phyloP scores from a whole-genome alignment of 306 rosid species.

The Prunus salicina region DNA sequence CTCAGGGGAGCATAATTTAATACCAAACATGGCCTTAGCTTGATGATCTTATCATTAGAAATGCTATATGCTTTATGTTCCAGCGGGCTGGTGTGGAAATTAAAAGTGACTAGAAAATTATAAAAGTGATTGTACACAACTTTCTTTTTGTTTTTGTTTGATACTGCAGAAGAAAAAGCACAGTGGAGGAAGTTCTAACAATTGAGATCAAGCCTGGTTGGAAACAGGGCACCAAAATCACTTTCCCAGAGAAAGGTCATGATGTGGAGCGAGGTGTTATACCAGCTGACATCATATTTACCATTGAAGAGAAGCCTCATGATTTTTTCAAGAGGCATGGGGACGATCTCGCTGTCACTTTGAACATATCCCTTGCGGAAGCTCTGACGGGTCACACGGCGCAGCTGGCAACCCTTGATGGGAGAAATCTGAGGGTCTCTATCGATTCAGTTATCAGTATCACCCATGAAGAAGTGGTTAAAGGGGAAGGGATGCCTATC shows the following conservation, averaged over 20 bases:
- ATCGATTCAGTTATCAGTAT: slow-evolving; percentile 56
- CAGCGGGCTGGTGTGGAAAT: neutral
- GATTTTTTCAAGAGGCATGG: slow-evolving; percentile 71
- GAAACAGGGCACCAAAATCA: slow-evolving; percentile 93
- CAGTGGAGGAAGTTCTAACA: slow-evolving; percentile 76
- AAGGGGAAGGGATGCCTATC: slow-evolving; percentile 91
- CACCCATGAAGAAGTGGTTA: slow-evolving; percentile 68
- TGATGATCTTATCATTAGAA: no score
- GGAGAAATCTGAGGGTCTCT: slow-evolving; percentile 52
- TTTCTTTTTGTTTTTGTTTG: slow-evolving; percentile 10
- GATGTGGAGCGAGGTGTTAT: slow-evolving; percentile 57
- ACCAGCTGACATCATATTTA: slow-evolving; percentile 80
- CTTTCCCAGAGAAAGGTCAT: slow-evolving; percentile 83
- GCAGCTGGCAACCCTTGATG: slow-evolving; percentile 67
- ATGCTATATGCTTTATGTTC: no score
- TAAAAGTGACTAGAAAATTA: neutral
- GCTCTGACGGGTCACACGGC: slow-evolving; percentile 79
- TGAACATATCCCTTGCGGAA: slow-evolving; percentile 69
- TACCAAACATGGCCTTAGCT: no score
- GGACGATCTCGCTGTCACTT: slow-evolving; percentile 69
- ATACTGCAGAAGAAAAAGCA: slow-evolving; percentile 50
- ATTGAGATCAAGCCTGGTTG: slow-evolving; percentile 91
- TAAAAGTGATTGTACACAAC: neutral
- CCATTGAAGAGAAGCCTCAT: slow-evolving; percentile 85
- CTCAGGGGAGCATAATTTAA: no score